Percentiles rank a stretch among this genome's conserved stretches.
phyloP scores from a whole-genome alignment of 202 grass and related monocot genomes.

The Musa balbisiana region DNA sequence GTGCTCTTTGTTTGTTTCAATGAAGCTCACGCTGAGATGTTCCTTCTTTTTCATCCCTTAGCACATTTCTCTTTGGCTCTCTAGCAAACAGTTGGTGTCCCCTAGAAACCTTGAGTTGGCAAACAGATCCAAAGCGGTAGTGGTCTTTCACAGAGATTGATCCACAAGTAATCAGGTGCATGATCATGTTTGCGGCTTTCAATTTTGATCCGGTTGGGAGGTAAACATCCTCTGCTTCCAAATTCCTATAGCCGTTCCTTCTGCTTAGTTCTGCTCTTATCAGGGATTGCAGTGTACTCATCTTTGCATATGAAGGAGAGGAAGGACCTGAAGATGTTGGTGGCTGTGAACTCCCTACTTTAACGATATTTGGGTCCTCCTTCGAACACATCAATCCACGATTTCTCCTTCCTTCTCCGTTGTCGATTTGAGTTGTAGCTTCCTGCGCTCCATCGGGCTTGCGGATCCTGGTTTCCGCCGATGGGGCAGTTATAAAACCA shows the following conservation, averaged over 20 bases:
- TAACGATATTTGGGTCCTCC: conserved; percentile 19
- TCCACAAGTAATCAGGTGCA: conserved; percentile 85
- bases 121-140: conserved; percentile 62
- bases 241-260: conserved; percentile 53
- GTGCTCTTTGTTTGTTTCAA: conserved; percentile 35
- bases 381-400: conserved; percentile 2
- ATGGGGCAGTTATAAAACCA: conserved; percentile 15
- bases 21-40: conserved; percentile 55
- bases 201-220: conserved; percentile 41
- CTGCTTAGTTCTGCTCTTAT: conserved; percentile 76
- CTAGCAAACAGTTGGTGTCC: conserved; percentile 40
- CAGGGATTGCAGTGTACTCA: conserved; percentile 80
- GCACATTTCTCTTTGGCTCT: conserved; percentile 35
- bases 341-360: conserved; percentile 29
- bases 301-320: conserved; percentile 34
- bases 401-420: conserved; percentile 23
- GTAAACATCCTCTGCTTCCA: conserved; percentile 53
- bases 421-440: conserved; percentile 74
- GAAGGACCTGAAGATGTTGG: conserved; percentile 24
- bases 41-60: conserved; percentile 44
- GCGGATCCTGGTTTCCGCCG: conserved; percentile 48
- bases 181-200: conserved; percentile 71
- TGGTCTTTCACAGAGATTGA: conserved; percentile 80
- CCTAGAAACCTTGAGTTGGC: conserved; percentile 47
- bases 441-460: conserved; percentile 60